Base-by-base conservation (phyloP, 1,284 basidiomycete species). In the Entoloma clypeatum region DNA sequence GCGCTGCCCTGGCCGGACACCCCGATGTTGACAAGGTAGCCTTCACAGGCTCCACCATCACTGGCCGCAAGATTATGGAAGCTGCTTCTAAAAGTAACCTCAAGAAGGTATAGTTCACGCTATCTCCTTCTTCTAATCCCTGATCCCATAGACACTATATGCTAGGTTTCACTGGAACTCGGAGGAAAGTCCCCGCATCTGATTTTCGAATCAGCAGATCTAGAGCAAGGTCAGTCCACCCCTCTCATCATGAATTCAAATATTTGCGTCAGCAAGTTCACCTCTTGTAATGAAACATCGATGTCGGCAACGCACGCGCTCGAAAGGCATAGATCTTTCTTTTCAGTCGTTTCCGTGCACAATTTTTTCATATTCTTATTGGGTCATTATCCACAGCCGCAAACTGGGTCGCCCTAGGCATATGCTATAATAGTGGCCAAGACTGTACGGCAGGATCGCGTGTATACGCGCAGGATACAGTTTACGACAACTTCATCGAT, bases 121-220 rank as follows among this genome's bases (percentile, higher is more conserved):
- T 40, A 30, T n/a, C 19, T 22, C 26, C 14, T 10, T 19, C 7
- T 42, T 24, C 36, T 8, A 21, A n/a, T 17, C n/a, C 21, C 25
- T 38, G n/a, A n/a, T 32, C 39, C 36, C 18, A 50, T 11, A 24
- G 43, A 9, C 7, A 29, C n/a, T 16, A 26, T 34, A 32, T 22
- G 34, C n/a, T 54, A 91, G 79, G 82, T 96, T 38, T 91, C 90
- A 36, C 75, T 97, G 48, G 94, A 98, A 65, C 81, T 98, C 22
- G 93, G 93, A 37, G 93, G 93, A 36, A 98, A 97, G 69, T 91
- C 89, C n/a, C 92, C 93, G 28, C 88, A 93, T 61, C 69, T 91
- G 47, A 65, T 91, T 46, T 90, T 91, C 54, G 81, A 88, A 58
- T 86, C 85, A 39, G 86, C 86, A 37, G 81, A 90, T 60, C 62